A percentile compares a stretch with the other conserved stretches of the same genome.
These are phyloP conservation scores for Cyanodermella asteris DNA, from an alignment of 2,329 filamentous ascomycete species.

Conservation along the genomic window DNA sequence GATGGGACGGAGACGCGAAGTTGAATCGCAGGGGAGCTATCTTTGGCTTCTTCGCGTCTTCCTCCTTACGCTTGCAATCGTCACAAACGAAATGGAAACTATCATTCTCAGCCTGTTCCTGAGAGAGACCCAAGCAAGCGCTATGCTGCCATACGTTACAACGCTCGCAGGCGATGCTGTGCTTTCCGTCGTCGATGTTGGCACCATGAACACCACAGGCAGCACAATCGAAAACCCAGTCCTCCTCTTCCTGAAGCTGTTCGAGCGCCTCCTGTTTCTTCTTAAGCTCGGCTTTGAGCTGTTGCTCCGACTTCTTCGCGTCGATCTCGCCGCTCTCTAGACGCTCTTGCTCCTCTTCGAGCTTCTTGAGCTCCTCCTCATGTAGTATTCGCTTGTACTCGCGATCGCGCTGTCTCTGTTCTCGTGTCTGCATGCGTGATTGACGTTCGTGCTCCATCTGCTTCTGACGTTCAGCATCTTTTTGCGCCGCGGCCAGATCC, in stretches of 20 bases:
- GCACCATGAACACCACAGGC: conserved; percentile 76
- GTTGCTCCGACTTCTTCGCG: conserved; percentile 53
- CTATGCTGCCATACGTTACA: conserved; percentile 97
- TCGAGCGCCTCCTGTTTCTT: conserved; percentile 56
- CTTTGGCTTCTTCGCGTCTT: conserved; percentile 39
- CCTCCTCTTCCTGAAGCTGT: conserved; percentile 51
- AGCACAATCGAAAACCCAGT: conserved; percentile 86
- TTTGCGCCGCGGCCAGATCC: conserved; percentile 41
- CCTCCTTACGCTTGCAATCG: conserved; percentile 49
- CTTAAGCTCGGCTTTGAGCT: conserved; percentile 63
- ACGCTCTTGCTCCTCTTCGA: conserved; percentile 54
- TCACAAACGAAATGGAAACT: conserved; percentile 76
- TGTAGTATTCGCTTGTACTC: conserved; percentile 65
- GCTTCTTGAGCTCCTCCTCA: conserved; percentile 58
- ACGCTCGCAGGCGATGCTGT: conserved; percentile 80
- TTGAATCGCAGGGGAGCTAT: conserved; percentile 38
- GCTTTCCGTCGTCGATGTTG: conserved; percentile 73
- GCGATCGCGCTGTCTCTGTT: conserved; percentile 67
- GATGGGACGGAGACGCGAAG: conserved; percentile 27
- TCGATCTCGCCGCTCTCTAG: conserved; percentile 28
- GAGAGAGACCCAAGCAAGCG: conserved; percentile 62
- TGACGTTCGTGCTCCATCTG: conserved; percentile 57
- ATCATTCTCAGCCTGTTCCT: conserved; percentile 57
- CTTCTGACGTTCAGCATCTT: conserved; percentile 34
- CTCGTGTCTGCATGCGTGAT: conserved; percentile 59